Evolutionary conservation across 208 protist species (phyloP).

Genomic region (Herpetomonas samuelpessoai): DNA sequence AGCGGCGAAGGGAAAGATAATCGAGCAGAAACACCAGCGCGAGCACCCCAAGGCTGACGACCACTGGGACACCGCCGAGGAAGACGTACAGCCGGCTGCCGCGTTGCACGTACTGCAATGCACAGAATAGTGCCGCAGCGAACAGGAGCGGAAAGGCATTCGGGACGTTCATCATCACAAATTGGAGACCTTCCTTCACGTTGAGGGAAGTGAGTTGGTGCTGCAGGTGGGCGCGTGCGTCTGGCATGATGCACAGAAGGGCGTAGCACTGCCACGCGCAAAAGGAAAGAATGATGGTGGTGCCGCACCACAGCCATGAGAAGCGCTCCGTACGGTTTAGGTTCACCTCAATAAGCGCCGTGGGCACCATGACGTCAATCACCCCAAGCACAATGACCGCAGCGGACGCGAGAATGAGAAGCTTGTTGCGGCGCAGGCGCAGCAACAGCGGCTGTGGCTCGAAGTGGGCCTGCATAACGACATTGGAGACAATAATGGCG

Average conservation of each 20-base stretch:
- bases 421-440: constrained; percentile 59
- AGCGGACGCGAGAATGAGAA: constrained; percentile 51
- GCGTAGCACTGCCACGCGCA: constrained; percentile 73
- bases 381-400: constrained; percentile 52
- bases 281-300: constrained; percentile 60
- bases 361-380: constrained; percentile 52
- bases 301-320: constrained; percentile 76
- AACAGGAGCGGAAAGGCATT: constrained; percentile 68
- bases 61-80: constrained; percentile 51
- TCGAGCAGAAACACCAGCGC: constrained; percentile 64
- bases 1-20: constrained; percentile 40
- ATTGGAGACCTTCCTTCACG: constrained; percentile 42
- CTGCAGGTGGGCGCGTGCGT: constrained; percentile 38
- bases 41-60: constrained; percentile 52
- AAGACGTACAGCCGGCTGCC: constrained; percentile 58
- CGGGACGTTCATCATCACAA: constrained; percentile 62
- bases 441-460: constrained; percentile 67
- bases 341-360: constrained; percentile 68
- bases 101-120: constrained; percentile 65
- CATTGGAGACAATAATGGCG: constrained; percentile 66
- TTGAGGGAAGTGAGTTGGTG: constrained; percentile 46
- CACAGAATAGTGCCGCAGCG: constrained; percentile 56
- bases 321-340: constrained; percentile 40
- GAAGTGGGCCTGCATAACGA: constrained; percentile 81
- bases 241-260: constrained; percentile 53